phyloP scores from a whole-genome alignment of 176 grass and related monocot genomes.

The Oryza officinalis region DNA sequence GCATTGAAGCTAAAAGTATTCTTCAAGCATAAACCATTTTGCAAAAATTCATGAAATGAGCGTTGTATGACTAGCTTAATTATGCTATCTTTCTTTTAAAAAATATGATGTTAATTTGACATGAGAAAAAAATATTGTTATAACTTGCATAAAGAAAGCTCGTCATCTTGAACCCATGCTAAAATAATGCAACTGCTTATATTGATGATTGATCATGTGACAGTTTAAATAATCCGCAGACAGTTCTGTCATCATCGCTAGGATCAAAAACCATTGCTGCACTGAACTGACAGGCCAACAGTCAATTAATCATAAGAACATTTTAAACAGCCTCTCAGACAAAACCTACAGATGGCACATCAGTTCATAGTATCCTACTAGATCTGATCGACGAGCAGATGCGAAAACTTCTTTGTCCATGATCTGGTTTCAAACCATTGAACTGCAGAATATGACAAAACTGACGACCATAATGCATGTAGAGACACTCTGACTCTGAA shows the following conservation, averaged over 20 bases:
- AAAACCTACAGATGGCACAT: slow-evolving; percentile 28
- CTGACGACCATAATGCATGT: slow-evolving; percentile 8
- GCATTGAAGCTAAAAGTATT: neutral
- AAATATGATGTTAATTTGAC: neutral
- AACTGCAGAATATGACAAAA: slow-evolving; percentile 34
- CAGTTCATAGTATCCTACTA: slow-evolving; percentile 31
- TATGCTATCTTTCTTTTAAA: neutral
- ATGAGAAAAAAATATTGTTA: neutral
- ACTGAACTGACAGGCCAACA: slow-evolving; percentile 46
- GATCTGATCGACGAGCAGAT: slow-evolving; percentile 27
- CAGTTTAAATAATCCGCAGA: slow-evolving; percentile 6
- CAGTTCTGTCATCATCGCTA: slow-evolving; percentile 35
- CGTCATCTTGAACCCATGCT: neutral
- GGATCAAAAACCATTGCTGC: slow-evolving; percentile 35
- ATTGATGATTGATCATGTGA: slow-evolving; percentile 15
- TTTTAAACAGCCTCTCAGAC: slow-evolving; percentile 4
- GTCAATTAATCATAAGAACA: slow-evolving; percentile 11
- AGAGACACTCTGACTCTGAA: slow-evolving; percentile 4
- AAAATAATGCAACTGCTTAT: neutral
- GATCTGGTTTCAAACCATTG: slow-evolving; percentile 6
- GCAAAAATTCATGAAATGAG: neutral
- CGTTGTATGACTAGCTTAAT: neutral
- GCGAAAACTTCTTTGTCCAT: neutral
- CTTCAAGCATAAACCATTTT: neutral
- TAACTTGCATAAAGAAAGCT: neutral